phyloP scores from a whole-genome alignment of 2,329 filamentous ascomycete species.

The Fusarium annulatum region DNA sequence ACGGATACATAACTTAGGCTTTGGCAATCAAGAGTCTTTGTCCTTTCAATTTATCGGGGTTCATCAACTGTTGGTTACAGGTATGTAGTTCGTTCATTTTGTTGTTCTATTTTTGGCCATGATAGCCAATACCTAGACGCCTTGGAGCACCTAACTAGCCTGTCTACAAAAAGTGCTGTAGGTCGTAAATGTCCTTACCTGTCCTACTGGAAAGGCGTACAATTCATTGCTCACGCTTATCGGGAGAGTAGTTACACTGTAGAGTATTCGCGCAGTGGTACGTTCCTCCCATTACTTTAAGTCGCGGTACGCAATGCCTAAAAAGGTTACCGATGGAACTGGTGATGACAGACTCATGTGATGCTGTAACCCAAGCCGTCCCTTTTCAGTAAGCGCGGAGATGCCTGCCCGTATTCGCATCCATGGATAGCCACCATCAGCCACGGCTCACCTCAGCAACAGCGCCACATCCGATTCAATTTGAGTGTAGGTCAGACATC shows the following conservation, averaged over 20 bases:
- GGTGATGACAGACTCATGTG: slow-evolving; percentile 26
- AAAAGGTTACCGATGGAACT: slow-evolving; percentile 20
- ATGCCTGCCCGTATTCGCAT: slow-evolving; percentile 2
- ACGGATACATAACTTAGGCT: neutral
- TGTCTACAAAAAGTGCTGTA: neutral
- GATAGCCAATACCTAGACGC: neutral
- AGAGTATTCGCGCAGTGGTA: neutral
- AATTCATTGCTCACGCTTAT: neutral
- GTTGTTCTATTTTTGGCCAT: neutral
- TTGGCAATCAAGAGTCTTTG: neutral
- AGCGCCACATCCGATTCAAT: neutral
- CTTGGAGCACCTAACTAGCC: neutral
- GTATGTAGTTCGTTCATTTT: neutral
- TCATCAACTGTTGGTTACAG: neutral
- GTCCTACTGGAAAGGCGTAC: neutral
- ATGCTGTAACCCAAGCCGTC: slow-evolving; percentile 25
- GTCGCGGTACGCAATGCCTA: neutral
- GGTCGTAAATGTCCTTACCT: neutral
- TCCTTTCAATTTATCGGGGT: neutral
- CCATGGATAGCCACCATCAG: neutral
- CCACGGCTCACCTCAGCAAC: neutral
- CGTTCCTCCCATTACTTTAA: neutral
- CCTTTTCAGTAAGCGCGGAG: neutral
- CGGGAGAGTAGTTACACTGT: neutral
- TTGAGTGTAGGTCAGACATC: neutral